Evolutionary conservation across 163 green algal species (phyloP), one percentile per base, ranked within the genome.

Genomic region (Chlamydomonas reinhardtii): DNA sequence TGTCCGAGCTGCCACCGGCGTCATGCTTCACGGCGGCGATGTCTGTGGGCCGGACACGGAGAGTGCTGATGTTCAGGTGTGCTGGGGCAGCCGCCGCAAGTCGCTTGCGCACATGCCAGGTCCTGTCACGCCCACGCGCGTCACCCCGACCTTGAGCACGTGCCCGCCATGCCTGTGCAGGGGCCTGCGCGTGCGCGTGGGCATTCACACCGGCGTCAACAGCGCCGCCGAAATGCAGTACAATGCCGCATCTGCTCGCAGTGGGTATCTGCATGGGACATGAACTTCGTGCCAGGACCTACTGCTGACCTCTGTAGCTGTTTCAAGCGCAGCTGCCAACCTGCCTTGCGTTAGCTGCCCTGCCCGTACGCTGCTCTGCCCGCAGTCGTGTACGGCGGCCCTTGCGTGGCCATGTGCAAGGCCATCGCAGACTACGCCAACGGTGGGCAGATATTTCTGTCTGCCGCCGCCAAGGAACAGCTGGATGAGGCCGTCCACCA

Each of bases 121-220:
- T n/a, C n/a, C n/a, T n/a, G n/a, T n/a, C n/a, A n/a, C n/a, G n/a
- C n/a, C n/a, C n/a, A n/a, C n/a, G n/a, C n/a, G n/a, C n/a, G 39
- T 48, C 39, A 48, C 39, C 8, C 8, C 39, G 39, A 48, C 39
- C 39, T 14, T 48, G 5, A 48, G 39, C 5, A 48, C 5, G 39
- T 8, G 39, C 39, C 39, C 8, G 39, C 39, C 39, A 48, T 48
- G 39, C 39, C 5, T 48, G 19, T 48, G 43, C 88, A 87, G 84
- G 37, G 89, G 89, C n/a, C 64, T 92, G 24, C 89, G 89, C 52
- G 89, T 92, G 27, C 89, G 89, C 6, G 79, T 92, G 32, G 89
- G 89, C 52, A 83, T 92, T 3, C 82, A 90, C 76, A 89, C 71
- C 8, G 89, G 85, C 22, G 74, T 91, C 29, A 32, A 43, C 4